These are phyloP conservation scores for Zygotorulaspora sp. DNA, from an alignment of 805 yeast species.

Conservation along the genomic window DNA sequence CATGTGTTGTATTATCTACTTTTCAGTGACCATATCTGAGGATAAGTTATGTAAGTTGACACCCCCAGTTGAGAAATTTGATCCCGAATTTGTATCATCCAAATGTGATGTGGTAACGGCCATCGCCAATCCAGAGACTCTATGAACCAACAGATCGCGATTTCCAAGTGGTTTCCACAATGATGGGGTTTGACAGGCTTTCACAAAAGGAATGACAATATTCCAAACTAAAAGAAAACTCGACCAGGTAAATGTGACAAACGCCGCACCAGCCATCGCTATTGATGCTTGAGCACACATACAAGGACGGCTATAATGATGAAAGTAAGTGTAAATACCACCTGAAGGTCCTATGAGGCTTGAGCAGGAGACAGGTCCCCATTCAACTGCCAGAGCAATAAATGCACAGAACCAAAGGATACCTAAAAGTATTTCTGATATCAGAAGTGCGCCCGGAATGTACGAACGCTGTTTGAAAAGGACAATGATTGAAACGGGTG, in stretches of 20 bases:
- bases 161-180: not conserved
- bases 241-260: constrained; percentile 2
- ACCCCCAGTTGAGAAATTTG: not conserved
- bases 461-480: not conserved
- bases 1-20: not conserved
- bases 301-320: constrained; percentile 1
- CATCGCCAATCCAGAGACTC: not conserved
- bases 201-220: not conserved
- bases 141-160: not conserved
- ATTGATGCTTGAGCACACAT: constrained; percentile 4
- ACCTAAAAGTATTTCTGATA: constrained; percentile 3
- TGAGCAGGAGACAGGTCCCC: constrained; percentile 1
- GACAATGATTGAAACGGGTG: constrained; percentile 1
- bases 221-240: constrained; percentile 1
- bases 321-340: not conserved
- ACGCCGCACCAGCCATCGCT: constrained; percentile 5
- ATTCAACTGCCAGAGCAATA: constrained; percentile 6
- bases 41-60: not conserved
- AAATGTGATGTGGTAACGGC: not conserved
- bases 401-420: constrained; percentile 8
- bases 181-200: not conserved
- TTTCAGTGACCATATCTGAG: not conserved
- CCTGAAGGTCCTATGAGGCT: not conserved
- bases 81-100: not conserved
- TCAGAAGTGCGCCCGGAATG: constrained; percentile 5